Evolutionary conservation across 768 basidiomycete species (phyloP), one percentile per base, ranked within the genome.

Genomic region (Tylopilus felleus): DNA sequence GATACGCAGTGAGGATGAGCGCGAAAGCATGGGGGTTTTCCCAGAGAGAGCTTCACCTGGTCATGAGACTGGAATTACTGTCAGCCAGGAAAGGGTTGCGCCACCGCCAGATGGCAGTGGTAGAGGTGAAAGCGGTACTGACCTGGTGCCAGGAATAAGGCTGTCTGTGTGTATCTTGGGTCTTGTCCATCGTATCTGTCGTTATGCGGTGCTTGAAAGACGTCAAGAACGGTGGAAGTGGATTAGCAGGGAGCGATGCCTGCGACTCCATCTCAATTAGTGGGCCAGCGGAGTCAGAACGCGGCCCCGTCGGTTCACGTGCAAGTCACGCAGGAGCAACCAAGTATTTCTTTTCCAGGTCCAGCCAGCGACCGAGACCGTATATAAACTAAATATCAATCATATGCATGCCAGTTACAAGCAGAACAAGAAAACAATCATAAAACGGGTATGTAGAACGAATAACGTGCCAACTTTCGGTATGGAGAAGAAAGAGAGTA

Each of bases 121-220:
- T n/a, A n/a, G 25, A 17, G 19, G 23, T 49, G 23, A 31, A 25
- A 6, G 43, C 22, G 6, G 54, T 47, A 69, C 80, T 57, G 64
- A 90, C 90, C 82, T 92, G 90, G 71, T 92, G 90, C 90, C 90
- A 92, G 59, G 90, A 89, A 63, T 92, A 92, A 19, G 78, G 72
- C 45, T 73, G 74, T 60, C 69, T 71, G 38, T 65, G 69, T 47
- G 55, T 59, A 12, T 69, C 65, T 54, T 62, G 59, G 8, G 51
- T 58, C 49, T 69, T 69, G 42, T 71, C 61, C 58, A 60, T 60
- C 55, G 53, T 54, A 25, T 33, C 60, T 35, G 47, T 51, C 54
- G 38, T 58, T 42, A 31, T 56, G 50, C n/a, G 58, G 53, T 51
- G 47, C 40, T 51, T 53, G 44, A n/a, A 62, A 43, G 42, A 50